Percentiles rank a stretch among this genome's conserved stretches.
Conservation (phyloP, 2,329 filamentous ascomycete species). For the Lachnum nothofagi region DNA sequence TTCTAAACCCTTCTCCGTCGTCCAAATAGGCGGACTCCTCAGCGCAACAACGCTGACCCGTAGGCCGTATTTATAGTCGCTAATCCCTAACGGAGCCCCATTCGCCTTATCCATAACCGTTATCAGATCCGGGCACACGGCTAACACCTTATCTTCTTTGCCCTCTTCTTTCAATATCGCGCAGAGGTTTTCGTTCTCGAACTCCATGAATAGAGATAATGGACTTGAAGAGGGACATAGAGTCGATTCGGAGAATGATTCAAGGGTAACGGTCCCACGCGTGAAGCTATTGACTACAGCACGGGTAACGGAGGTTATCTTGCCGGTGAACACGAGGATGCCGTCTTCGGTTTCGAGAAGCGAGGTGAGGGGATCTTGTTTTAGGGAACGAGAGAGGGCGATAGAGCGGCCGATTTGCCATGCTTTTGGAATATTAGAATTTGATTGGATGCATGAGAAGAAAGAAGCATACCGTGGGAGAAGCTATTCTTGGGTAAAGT, state of each 20-base stretch:
- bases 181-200: conserved; percentile 31
- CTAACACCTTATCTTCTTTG: conserved; percentile 21
- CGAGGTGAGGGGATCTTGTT: conserved; percentile 24
- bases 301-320: conserved; percentile 28
- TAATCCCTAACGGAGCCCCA: conserved; percentile 46
- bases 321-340: conserved; percentile 28
- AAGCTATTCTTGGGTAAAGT: conserved; percentile 29
- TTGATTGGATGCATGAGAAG: neutral
- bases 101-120: conserved; percentile 40
- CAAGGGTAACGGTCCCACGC: conserved; percentile 26
- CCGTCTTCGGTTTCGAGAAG: conserved; percentile 28
- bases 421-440: conserved; percentile 13
- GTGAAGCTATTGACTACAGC: conserved; percentile 28
- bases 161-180: conserved; percentile 20
- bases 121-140: conserved; percentile 30
- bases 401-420: conserved; percentile 57
- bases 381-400: conserved; percentile 34
- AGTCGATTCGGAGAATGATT: conserved; percentile 12
- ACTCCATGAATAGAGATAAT: conserved; percentile 24
- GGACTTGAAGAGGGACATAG: conserved; percentile 1
- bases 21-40: conserved; percentile 48
- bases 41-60: conserved; percentile 47
- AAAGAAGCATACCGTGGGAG: conserved; percentile 23
- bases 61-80: conserved; percentile 47
- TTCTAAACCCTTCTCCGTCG: conserved; percentile 34